Conservation (phyloP, 2,329 filamentous ascomycete genomes). For the Fusarium citri region DNA sequence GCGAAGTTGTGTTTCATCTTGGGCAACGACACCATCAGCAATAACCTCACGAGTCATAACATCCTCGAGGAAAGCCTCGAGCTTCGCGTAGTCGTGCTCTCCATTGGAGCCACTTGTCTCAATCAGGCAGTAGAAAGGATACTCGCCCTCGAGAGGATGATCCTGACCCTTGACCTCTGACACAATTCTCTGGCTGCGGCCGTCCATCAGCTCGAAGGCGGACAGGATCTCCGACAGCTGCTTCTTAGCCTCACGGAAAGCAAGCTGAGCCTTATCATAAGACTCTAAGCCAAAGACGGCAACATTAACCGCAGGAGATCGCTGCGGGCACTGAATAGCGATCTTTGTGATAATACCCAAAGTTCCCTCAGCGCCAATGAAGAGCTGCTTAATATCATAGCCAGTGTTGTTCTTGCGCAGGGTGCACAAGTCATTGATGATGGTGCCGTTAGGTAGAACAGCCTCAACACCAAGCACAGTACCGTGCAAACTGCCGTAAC, state of each 20-base stretch:
- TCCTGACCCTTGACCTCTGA: constrained; percentile 79
- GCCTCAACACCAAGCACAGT: constrained; percentile 93
- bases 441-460: constrained; percentile 91
- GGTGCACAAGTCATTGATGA: constrained; percentile 88
- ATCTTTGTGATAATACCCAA: constrained; percentile 93
- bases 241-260: constrained; percentile 88
- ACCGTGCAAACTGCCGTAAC: constrained; percentile 95
- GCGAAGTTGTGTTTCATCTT: constrained; percentile 90
- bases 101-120: constrained; percentile 96
- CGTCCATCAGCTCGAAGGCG: constrained; percentile 98
- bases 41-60: constrained; percentile 92
- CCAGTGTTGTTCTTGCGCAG: constrained; percentile 99
- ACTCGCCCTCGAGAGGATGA: constrained; percentile 81
- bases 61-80: constrained; percentile 89
- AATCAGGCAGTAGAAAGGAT: constrained; percentile 96
- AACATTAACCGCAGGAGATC: constrained; percentile 90
- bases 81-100: constrained; percentile 93
- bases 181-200: constrained; percentile 81
- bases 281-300: constrained; percentile 93
- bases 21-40: constrained; percentile 87
- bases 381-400: constrained; percentile 96
- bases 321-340: constrained; percentile 88
- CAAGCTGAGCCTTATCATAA: constrained; percentile 87
- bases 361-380: constrained; percentile 95
- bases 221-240: constrained; percentile 96